Percentiles rank a stretch among this genome's conserved stretches.
Conservation (phyloP, 2,329 filamentous ascomycete genomes). For the Fusarium sp. region DNA sequence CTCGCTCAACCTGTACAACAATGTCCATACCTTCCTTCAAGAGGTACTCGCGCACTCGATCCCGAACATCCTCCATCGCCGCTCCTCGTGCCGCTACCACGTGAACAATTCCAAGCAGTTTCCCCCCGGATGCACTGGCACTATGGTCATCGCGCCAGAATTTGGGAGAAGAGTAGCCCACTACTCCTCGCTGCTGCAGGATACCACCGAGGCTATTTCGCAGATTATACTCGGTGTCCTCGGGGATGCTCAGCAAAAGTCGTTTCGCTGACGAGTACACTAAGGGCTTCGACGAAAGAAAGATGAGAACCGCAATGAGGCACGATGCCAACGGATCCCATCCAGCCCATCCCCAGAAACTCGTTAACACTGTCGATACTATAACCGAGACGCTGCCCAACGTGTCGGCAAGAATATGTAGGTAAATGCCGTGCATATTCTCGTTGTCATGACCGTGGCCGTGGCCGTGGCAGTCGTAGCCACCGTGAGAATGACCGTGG, state of each 20-base stretch:
- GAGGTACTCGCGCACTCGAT: slow-evolving; percentile 82
- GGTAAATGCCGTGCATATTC: slow-evolving; percentile 97
- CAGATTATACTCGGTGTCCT: slow-evolving; percentile 88
- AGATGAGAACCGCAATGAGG: slow-evolving; percentile 93
- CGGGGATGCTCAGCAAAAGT: slow-evolving; percentile 87
- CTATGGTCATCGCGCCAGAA: slow-evolving; percentile 90
- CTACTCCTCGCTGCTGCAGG: slow-evolving; percentile 85
- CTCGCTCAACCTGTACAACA: slow-evolving; percentile 89
- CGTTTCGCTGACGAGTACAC: slow-evolving; percentile 88
- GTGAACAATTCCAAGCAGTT: slow-evolving; percentile 87
- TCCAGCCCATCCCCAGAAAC: slow-evolving; percentile 90
- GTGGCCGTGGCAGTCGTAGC: slow-evolving; percentile 58
- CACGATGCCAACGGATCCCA: slow-evolving; percentile 97
- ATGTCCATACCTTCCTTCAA: slow-evolving; percentile 82
- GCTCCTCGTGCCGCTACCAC: slow-evolving; percentile 81
- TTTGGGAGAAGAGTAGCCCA: slow-evolving; percentile 87
- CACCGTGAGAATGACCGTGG: slow-evolving; percentile 58
- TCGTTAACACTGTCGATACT: slow-evolving; percentile 88
- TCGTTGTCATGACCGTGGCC: slow-evolving; percentile 82
- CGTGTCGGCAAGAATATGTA: slow-evolving; percentile 95
- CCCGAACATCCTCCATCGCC: slow-evolving; percentile 86
- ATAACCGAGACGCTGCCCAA: slow-evolving; percentile 96
- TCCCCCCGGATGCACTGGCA: slow-evolving; percentile 61
- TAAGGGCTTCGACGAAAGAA: slow-evolving; percentile 90
- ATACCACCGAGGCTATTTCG: slow-evolving; percentile 90